These are phyloP conservation scores for Wickerhamomyces bovis DNA, from an alignment of 805 yeast genomes.

Conservation along the genomic window DNA sequence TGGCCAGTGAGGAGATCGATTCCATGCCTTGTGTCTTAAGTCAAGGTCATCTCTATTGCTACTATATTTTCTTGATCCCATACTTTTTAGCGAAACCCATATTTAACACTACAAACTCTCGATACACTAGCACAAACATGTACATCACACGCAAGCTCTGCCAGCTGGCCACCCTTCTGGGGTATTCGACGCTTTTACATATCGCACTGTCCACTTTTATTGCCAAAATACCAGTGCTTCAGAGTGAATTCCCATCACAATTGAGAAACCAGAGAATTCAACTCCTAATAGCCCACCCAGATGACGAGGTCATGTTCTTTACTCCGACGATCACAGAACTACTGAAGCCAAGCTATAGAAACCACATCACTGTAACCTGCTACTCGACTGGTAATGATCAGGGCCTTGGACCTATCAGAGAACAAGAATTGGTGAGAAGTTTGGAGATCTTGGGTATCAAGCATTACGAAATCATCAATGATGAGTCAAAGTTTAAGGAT, in stretches of 20 bases:
- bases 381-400: slow-evolving; percentile 74
- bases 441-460: slow-evolving; percentile 48
- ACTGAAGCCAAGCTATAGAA: slow-evolving; percentile 41
- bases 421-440: slow-evolving; percentile 51
- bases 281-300: slow-evolving; percentile 88
- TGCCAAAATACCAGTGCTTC: background rate
- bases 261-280: slow-evolving; percentile 26
- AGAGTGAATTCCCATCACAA: background rate
- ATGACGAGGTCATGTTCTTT: slow-evolving; percentile 97
- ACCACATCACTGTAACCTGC: slow-evolving; percentile 55
- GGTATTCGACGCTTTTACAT: background rate
- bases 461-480: slow-evolving; percentile 38
- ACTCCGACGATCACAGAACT: slow-evolving; percentile 65
- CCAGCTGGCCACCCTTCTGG: background rate
- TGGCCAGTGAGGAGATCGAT: background rate
- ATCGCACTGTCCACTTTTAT: background rate
- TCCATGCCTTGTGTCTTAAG: background rate
- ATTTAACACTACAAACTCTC: background rate
- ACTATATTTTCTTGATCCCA: too few relatives aligned
- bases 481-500: slow-evolving; percentile 49
- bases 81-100: background rate
- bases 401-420: slow-evolving; percentile 62
- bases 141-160: background rate
- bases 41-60: too few relatives aligned
- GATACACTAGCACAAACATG: background rate